A percentile compares a stretch with the other conserved stretches of the same genome.
These are phyloP conservation scores for Lichtheimia ornata DNA, from an alignment of 371 early-diverging fungal genomes.

Conservation along the genomic window DNA sequence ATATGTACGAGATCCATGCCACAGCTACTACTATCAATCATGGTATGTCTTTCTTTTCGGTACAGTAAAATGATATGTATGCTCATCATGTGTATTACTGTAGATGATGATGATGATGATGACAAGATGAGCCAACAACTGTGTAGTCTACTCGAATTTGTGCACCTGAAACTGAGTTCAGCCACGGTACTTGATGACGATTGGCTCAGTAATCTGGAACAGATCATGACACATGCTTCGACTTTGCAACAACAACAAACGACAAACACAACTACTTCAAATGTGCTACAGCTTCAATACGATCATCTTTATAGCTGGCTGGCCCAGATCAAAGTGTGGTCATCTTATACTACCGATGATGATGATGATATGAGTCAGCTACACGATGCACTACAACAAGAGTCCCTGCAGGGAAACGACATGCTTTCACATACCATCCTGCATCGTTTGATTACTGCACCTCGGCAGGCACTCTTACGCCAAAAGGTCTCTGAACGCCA, in stretches of 20 bases:
- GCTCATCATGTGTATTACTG: too few species aligned
- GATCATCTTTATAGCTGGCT: not conserved
- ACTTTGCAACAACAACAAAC: not conserved
- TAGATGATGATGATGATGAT: too few species aligned
- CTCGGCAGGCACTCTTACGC: too few species aligned
- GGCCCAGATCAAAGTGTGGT: not conserved
- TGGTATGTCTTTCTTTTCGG: not conserved
- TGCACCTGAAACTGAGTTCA: slow-evolving; percentile 8
- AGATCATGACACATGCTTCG: not conserved
- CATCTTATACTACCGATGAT: not conserved
- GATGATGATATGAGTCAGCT: too few species aligned
- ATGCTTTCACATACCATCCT: too few species aligned
- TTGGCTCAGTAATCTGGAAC: not conserved
- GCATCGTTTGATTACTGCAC: too few species aligned
- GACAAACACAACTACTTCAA: not conserved
- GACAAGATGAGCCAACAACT: not conserved
- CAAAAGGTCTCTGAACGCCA: too few species aligned
- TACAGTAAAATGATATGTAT: too few species aligned
- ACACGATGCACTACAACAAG: too few species aligned
- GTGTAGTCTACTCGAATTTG: slow-evolving; percentile 13
- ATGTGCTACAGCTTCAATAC: not conserved
- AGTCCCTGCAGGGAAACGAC: too few species aligned
- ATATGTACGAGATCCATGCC: not conserved
- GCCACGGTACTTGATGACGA: slow-evolving; percentile 8
- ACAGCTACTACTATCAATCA: not conserved